Base-by-base conservation (phyloP, 345 rosid genomes). In the Excoecaria cochinchinensis region DNA sequence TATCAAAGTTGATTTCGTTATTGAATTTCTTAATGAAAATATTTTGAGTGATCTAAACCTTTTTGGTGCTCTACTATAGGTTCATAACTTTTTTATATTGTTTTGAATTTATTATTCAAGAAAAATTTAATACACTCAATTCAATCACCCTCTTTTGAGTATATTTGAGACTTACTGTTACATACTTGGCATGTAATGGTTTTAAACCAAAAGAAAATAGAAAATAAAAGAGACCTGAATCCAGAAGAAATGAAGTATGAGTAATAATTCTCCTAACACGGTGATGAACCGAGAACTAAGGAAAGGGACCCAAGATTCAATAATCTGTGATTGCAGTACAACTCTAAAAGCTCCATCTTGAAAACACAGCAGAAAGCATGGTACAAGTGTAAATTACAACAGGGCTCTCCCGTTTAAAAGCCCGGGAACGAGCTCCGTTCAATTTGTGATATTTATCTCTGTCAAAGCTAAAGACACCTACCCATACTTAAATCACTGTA, bases 351-450 rank as follows among this genome's bases (percentile, higher is more conserved):
- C 46, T 8, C 40, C 22, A 65, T 74, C 40, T 53, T 52, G 40
- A 42, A 17, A 66, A 66, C 47, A 24, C 66, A 66, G 48, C 72
- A 24, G 17, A 56, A 46, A 75, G 78, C n/a, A 22, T 21, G 64
- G 24, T 55, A 53, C 66, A 46, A 40, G 36, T 55, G 78, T 57
- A 68, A 48, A 25, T 55, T 58, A 57, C 59, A 68, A 47, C 67
- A 68, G 52, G 19, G 50, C 63, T 14, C 44, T 78, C 81, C 81
- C 36, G 73, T 78, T 46, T 57, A 78, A 78, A 78, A 78, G 46
- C 50, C 69, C 73, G 46, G 81, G 81, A 22, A 58, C 51, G 42
- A 67, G 73, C 77, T 78, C 76, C 52, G 53, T 67, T 58, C 22
- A 14, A 42, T 46, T 56, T 1, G 2, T 17, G 40, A 31, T 22